Evolutionary conservation across 2,329 filamentous ascomycete species (phyloP).

Genomic region (Penicillium sp.): DNA sequence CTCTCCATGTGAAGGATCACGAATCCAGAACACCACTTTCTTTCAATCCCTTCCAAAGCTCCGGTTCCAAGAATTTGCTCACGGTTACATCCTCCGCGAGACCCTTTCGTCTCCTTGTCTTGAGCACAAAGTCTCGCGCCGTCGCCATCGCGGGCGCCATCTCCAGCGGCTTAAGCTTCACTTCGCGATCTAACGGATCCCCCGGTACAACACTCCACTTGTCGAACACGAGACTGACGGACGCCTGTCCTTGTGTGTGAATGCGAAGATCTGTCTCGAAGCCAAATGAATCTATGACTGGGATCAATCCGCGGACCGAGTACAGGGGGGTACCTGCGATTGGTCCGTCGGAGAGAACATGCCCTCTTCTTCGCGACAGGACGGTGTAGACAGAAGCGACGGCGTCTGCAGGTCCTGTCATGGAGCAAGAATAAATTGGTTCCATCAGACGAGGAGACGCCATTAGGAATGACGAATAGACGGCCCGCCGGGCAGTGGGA

Average conservation of each 20-base stretch:
- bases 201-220: conserved; percentile 95
- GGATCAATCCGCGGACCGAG: conserved; percentile 85
- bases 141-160: conserved; percentile 87
- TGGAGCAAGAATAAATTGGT: conserved; percentile 88
- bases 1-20: conserved; percentile 27
- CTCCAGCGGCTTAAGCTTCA: conserved; percentile 81
- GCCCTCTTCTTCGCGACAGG: conserved; percentile 82
- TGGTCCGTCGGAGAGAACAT: conserved; percentile 91
- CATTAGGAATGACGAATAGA: conserved; percentile 97
- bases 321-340: conserved; percentile 95
- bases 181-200: conserved; percentile 87
- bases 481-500: conserved; percentile 87
- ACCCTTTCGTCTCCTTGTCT: conserved; percentile 91
- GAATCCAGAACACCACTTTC: conserved; percentile 85
- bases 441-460: conserved; percentile 96
- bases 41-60: conserved; percentile 85
- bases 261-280: conserved; percentile 98
- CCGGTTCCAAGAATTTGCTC: conserved; percentile 93
- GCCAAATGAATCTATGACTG: conserved; percentile 95
- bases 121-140: conserved; percentile 93
- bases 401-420: conserved; percentile 89
- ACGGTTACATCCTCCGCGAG: conserved; percentile 94
- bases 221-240: conserved; percentile 91
- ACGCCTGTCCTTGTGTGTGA: conserved; percentile 91
- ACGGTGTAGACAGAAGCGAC: conserved; percentile 91